A percentile compares a stretch with the other conserved stretches of the same genome.
Conservation (phyloP, 1,139 yeast species). For the Hanseniaspora gamundiae region DNA sequence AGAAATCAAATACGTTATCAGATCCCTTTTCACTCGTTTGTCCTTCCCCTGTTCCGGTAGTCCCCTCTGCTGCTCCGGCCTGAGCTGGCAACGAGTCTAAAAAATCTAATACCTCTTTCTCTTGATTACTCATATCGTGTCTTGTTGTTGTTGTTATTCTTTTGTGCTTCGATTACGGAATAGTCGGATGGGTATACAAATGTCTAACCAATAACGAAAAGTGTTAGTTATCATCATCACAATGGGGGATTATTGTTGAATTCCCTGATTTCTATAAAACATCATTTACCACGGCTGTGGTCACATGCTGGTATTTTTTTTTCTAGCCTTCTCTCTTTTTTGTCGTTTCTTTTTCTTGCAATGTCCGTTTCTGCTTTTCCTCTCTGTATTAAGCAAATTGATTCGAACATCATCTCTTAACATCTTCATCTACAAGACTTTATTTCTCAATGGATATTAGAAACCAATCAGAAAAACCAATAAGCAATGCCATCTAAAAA, state of each 20-base stretch:
- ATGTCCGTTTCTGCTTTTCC: conserved; percentile 2
- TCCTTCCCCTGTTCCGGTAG: conserved; percentile 18
- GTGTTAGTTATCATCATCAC: too few species aligned
- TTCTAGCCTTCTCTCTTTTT: not conserved
- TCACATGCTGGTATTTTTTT: not conserved
- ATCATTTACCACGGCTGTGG: not conserved
- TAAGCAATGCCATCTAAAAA: conserved; percentile 61
- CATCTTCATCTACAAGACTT: too few species aligned
- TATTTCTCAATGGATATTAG: not conserved
- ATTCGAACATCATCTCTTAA: too few species aligned
- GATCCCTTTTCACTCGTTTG: conserved; percentile 33
- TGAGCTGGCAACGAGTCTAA: conserved; percentile 78
- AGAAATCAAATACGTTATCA: conserved; percentile 72
- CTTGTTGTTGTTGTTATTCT: conserved; percentile 9
- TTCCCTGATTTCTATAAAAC: too few species aligned
- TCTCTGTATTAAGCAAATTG: too few species aligned
- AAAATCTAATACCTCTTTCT: conserved; percentile 82
- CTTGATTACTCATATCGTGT: conserved; percentile 18
- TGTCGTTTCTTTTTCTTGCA: not conserved
- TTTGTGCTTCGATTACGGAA: not conserved
- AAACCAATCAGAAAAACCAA: not conserved
- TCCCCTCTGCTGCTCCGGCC: conserved; percentile 28
- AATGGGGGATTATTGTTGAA: too few species aligned
- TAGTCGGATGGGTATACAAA: too few species aligned
- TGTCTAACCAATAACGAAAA: too few species aligned